A percentile compares a stretch with the other conserved stretches of the same genome.
Conservation (phyloP, 352 stramenopile species). For the Pythium coloratum region DNA sequence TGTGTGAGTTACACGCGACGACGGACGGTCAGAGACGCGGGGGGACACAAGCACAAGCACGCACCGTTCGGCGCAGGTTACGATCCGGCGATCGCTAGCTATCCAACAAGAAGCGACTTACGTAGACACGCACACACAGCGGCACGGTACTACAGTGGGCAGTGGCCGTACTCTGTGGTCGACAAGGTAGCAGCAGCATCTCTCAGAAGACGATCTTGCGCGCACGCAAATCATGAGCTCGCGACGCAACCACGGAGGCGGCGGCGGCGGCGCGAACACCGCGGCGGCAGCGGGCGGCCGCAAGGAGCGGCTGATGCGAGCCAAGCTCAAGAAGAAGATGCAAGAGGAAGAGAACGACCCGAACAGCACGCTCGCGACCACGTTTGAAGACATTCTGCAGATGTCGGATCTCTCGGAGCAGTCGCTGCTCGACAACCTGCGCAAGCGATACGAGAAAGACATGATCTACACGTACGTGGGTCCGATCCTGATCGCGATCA, state of each 20-base stretch:
- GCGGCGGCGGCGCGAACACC: constrained; percentile 32
- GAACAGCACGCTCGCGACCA: constrained; percentile 35
- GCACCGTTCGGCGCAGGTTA: constrained; percentile 4
- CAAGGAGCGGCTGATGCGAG: constrained; percentile 83
- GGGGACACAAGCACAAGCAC: constrained; percentile 34
- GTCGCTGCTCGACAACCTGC: constrained; percentile 88
- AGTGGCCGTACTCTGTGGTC: not conserved
- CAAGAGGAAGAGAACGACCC: constrained; percentile 58
- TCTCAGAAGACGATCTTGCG: not conserved
- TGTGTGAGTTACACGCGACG: constrained; percentile 18
- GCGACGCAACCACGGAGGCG: constrained; percentile 30
- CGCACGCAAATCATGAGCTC: constrained; percentile 3
- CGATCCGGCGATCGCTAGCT: constrained; percentile 14
- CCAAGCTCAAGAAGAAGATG: constrained; percentile 88
- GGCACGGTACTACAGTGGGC: not conserved
- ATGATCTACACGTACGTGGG: constrained; percentile 95
- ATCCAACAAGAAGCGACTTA: not conserved
- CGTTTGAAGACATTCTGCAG: constrained; percentile 88
- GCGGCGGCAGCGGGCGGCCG: constrained; percentile 43
- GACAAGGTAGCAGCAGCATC: not conserved
- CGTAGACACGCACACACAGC: constrained; percentile 3
- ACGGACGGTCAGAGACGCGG: constrained; percentile 27
- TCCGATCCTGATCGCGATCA: constrained; percentile 90
- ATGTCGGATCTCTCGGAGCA: constrained; percentile 90
- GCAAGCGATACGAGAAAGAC: constrained; percentile 90